These are phyloP conservation scores for Populus trichocarpa DNA, from an alignment of 441 rosid species.

Conservation along the genomic window DNA sequence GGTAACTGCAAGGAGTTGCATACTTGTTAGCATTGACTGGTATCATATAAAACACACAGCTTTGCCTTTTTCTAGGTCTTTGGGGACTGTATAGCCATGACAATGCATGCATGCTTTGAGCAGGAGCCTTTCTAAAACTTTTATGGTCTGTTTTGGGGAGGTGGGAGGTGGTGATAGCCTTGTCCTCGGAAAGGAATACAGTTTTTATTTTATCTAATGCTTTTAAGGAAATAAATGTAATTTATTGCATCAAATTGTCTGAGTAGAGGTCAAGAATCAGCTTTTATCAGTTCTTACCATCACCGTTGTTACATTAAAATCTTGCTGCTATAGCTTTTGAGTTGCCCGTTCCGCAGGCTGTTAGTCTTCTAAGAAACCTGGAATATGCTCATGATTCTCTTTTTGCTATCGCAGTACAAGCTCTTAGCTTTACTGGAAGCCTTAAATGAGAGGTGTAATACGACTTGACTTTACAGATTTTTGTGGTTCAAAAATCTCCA, in stretches of 20 bases:
- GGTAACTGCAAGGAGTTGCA: neutral
- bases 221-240: neutral
- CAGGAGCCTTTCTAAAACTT: neutral
- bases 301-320: too few species aligned
- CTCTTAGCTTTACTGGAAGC: neutral
- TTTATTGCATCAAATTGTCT: neutral
- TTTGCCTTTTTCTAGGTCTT: neutral
- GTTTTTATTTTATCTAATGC: too few species aligned
- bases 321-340: neutral
- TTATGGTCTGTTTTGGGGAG: neutral
- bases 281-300: neutral
- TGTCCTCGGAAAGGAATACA: neutral
- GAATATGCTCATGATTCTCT: neutral
- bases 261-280: neutral
- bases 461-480: neutral
- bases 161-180: neutral
- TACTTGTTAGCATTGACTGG: neutral
- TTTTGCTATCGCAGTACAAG: neutral
- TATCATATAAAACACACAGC: too few species aligned
- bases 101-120: neutral
- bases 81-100: neutral
- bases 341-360: neutral
- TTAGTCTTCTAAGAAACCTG: neutral
- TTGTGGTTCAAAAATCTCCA: neutral
- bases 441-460: neutral